phyloP scores from a whole-genome alignment of 495 filamentous ascomycete genomes.

The Immersiella caudata region DNA sequence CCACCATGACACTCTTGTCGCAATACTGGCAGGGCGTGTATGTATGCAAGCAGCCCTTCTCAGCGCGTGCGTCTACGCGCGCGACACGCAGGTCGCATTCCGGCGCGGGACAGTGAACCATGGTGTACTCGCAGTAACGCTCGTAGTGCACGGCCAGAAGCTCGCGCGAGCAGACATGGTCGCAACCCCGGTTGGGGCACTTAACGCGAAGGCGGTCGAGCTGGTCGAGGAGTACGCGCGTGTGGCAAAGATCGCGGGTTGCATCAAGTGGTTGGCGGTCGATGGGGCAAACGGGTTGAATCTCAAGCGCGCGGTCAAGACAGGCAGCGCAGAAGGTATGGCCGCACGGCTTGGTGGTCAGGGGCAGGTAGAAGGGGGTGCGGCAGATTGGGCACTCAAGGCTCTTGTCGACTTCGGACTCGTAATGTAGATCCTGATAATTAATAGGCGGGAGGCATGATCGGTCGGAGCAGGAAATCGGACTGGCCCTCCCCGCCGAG shows the following conservation, averaged over 20 bases:
- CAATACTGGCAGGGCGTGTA: constrained; percentile 51
- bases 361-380: constrained; percentile 69
- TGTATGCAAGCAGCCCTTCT: constrained; percentile 54
- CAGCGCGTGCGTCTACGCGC: constrained; percentile 37
- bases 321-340: constrained; percentile 73
- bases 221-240: constrained; percentile 57
- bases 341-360: constrained; percentile 67
- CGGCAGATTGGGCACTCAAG: constrained; percentile 85
- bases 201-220: constrained; percentile 75
- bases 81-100: constrained; percentile 45
- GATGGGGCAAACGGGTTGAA: constrained; percentile 52
- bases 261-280: constrained; percentile 51
- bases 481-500: constrained; percentile 5
- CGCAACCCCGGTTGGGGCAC: constrained; percentile 74
- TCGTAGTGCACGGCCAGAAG: constrained; percentile 74
- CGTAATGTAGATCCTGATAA: constrained; percentile 71
- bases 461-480: constrained; percentile 17
- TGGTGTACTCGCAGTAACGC: constrained; percentile 70
- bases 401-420: constrained; percentile 69
- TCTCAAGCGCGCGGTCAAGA: constrained; percentile 61
- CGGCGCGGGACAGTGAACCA: constrained; percentile 63
- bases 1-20: constrained; percentile 37
- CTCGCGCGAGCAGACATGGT: constrained; percentile 61
- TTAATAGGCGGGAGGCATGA: constrained; percentile 46
- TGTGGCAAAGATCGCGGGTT: constrained; percentile 29